Base-by-base conservation (phyloP, 768 basidiomycete genomes). In the Sporobolomyces phaffii region DNA sequence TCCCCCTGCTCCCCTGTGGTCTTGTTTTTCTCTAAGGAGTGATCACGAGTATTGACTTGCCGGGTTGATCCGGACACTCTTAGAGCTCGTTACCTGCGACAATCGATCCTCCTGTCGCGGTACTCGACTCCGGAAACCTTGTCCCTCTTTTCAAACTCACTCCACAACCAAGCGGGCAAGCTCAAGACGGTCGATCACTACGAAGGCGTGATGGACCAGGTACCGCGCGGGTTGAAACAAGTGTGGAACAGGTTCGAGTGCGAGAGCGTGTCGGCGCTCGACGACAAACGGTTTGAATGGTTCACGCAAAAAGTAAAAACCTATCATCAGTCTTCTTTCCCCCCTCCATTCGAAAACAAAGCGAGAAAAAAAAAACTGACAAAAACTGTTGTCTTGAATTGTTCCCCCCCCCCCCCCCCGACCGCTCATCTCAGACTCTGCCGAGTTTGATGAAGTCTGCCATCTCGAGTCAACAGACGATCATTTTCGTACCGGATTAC, bases 71-170 rank as follows among this genome's bases (percentile, higher is more conserved):
- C n/a, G n/a, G n/a, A 11, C 52, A 31, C 15, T 13, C 18, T 22
- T 48, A 96, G 92, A 75, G 86, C 93, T 6, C 79, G 83, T 51
- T 90, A 87, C 76, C 81, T 98, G 10, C 89, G 96, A 10, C 96
- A 98, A 77, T 87, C 91, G 3, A 85, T 99, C 69, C 79, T 97
- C 6, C 76, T 98, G 24, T 88, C 92, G 2, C 83, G 89, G 1
- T 89, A 89, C 73, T 91, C 96, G 77, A 90, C 89, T 0, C 89
- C 93, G 0, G 94, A 98, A 77, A 87, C 83, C 6, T 85, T 91
- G 4, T 81, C 86, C 0, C 78, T 98, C 24, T 98, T 85, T 80
- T 88, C 87, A 72, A 79, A 77, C n/a, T 78, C 78, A 10, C 81
- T 96, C 15, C 85, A 83, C 74, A 99, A 99, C 73, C 84, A 93